Base-by-base conservation (phyloP, 192 early-diverging fungal species). In the Gonapodya prolifera region DNA sequence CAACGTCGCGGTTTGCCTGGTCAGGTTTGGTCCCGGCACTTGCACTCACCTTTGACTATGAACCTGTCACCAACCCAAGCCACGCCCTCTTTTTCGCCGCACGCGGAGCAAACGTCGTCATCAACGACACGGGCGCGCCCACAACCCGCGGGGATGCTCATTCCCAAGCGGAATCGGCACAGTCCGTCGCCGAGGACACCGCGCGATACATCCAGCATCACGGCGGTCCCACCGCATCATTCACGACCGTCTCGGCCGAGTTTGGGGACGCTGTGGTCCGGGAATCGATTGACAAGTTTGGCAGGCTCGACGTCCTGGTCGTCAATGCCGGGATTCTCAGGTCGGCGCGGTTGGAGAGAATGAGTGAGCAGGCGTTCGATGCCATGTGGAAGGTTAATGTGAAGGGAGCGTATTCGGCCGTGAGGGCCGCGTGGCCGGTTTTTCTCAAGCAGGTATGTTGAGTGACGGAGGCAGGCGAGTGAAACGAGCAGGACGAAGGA, bases 301-400 rank as follows among this genome's bases (percentile, higher is more conserved):
- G 71, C 28, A 73, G 71, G 71, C 18, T 73, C 71, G 71, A 73
- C 32, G 71, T 73, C 8, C 31, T 73, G 71, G 71, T 73, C 71
- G 28, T 73, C 28, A 73, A 73, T 29, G 71, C 71, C 31, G 71
- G 71, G 31, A 73, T 73, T 73, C 31, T 73, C 2, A 18, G 71
- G 71, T 73, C 28, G 71, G 71, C 71, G 71, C 16, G 71, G 28
- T 29, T 73, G 18, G 71, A 73, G 32, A 18, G 71, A 29, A 73
- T 73, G 71, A 30, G 28, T 32, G 71, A 73, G 8, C 8, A 2
- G 8, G 32, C 18, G 2, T 73, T 73, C 31, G 71, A 73, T 32
- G 28, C 32, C 71, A 73, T 73, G 71, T 73, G 71, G 71, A 2
- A 32, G 31, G 32, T 73, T 29, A 73, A 73, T 32, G 32, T 73